Base-by-base conservation (phyloP, 768 basidiomycete genomes). In the Artomyces pyxidatus region DNA sequence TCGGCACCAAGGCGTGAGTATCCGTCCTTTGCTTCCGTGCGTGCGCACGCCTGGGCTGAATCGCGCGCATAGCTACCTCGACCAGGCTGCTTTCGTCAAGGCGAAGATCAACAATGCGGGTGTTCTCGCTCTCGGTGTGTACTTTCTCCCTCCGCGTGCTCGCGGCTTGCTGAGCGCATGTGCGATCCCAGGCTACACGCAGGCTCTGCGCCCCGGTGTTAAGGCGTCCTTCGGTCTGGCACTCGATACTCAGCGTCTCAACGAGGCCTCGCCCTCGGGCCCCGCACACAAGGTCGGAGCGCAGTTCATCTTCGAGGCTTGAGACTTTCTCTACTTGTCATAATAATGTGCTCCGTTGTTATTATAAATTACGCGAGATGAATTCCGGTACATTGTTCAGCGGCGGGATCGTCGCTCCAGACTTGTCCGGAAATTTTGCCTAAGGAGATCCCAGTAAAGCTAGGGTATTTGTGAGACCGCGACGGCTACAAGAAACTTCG, bases 91-190 rank as follows among this genome's bases (percentile, higher is more conserved):
- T 8, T 97, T 89, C 63, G 77, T 97, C 71, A 98, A 99, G 79
- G 89, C 93, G 58, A 97, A 97, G 79, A 94, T 98, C 75, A 97
- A 97, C 82, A 95, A 94, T 73, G 66, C 81, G 50, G 94, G 94
- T 76, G 77, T 94, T 63, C 77, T 96, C 58, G 85, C 80, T 60
- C 82, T 95, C 57, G 85, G 80, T 89, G 64, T 53, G 68, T 22
- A 22, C 45, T n/a, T 40, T 28, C 37, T 23, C n/a, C 29, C 14
- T 27, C 50, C 21, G 16, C 6, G 28, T 45, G 4, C 39, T 42
- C 45, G 40, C 43, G 19, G 19, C 42, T 50, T 25, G 10, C 53
- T 61, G 35, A 63, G 30, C 27, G 35, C 21, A 27, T 37, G 57
- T 12, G 37, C 21, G 19, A 21, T 52, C 21, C 10, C 53, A 85